Evolutionary conservation across 345 rosid genomes (phyloP).

Genomic region (Syzygium aqueum): DNA sequence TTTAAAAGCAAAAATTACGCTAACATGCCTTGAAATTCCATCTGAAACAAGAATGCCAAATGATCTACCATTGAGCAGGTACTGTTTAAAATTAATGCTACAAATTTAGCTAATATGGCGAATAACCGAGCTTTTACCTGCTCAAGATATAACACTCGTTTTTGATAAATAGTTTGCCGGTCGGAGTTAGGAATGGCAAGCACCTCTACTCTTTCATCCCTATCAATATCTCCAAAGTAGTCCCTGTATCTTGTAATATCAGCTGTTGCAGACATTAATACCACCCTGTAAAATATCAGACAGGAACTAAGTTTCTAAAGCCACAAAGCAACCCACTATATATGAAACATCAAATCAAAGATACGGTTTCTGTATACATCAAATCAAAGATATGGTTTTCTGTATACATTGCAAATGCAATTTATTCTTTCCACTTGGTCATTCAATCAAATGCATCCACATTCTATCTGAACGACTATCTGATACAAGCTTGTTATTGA

Average conservation of each 20-base stretch:
- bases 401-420: background rate
- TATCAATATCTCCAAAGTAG: constrained; percentile 79
- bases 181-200: constrained; percentile 69
- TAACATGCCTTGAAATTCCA: background rate
- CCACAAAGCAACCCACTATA: background rate
- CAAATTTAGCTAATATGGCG: background rate
- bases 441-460: background rate
- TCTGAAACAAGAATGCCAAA: background rate
- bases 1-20: background rate
- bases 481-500: background rate
- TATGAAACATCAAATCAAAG: background rate
- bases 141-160: constrained; percentile 66
- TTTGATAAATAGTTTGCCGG: constrained; percentile 55
- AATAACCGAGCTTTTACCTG: constrained; percentile 37
- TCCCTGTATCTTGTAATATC: constrained; percentile 74
- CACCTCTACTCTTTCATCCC: constrained; percentile 91
- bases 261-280: constrained; percentile 97
- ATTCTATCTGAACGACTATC: background rate
- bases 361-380: background rate
- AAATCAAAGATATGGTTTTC: background rate
- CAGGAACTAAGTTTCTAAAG: background rate
- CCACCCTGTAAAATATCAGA: constrained; percentile 46
- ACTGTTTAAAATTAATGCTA: background rate
- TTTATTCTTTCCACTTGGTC: background rate
- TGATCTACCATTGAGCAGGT: background rate